Evolutionary conservation across 305 asterid species (phyloP).

Genomic region (Solanum chacoense): DNA sequence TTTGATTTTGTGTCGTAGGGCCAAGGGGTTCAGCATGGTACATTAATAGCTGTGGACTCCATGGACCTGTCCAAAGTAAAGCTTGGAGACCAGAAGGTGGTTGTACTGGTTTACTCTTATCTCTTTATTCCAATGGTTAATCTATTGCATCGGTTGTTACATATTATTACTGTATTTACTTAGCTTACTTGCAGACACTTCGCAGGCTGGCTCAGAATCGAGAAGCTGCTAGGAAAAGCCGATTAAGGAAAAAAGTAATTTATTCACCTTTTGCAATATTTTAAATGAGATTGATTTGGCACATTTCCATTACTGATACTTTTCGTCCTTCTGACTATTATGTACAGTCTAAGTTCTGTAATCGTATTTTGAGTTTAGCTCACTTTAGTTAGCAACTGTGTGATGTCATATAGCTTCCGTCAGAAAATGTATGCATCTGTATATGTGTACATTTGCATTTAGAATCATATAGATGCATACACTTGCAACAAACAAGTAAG

Average conservation of each 20-base stretch:
- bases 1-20: constrained; percentile 21
- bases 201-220: constrained; percentile 94
- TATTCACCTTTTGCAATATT: not conserved
- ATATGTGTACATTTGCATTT: not conserved
- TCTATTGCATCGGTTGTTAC: not conserved
- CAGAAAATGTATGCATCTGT: not conserved
- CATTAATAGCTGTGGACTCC: constrained; percentile 41
- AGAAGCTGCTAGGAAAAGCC: constrained; percentile 93
- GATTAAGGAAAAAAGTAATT: constrained; percentile 74
- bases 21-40: constrained; percentile 35
- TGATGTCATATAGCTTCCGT: not conserved
- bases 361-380: not conserved
- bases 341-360: not conserved
- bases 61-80: constrained; percentile 37
- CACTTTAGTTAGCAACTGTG: not conserved
- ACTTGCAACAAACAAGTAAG: not conserved
- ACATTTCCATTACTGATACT: not conserved
- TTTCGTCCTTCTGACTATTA: not conserved
- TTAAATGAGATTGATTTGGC: not conserved
- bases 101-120: not conserved
- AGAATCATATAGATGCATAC: not conserved
- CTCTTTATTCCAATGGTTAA: not conserved
- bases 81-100: constrained; percentile 77
- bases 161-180: not conserved
- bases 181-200: constrained; percentile 34